Base-by-base conservation (phyloP, 768 basidiomycete genomes). In the Naganishia onofrii region DNA sequence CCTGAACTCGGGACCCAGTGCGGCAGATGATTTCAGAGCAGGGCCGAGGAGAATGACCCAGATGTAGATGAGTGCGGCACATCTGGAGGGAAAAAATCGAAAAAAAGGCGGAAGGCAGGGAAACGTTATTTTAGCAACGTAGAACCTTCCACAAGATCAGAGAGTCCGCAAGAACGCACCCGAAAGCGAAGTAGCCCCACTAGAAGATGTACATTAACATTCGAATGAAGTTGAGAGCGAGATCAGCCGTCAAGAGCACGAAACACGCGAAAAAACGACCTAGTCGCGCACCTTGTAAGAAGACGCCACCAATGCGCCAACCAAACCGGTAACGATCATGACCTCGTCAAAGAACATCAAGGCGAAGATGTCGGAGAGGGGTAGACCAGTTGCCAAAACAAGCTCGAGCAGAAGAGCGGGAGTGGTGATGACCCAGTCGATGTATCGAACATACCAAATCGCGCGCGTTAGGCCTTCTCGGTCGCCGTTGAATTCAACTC, bases 341-440 rank as follows among this genome's bases (percentile, higher is more conserved):
- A 84, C 83, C 76, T 84, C 75, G 67, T 83, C 80, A 75, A 87
- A 83, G 81, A 85, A 85, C 73, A 83, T 72, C 38, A 83, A 75
- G 48, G 82, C 73, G 74, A 87, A 81, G 72, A 86, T 84, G 71
- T 85, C 83, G 46, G 83, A 83, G 3, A 85, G 80, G 2, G 86
- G 81, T 53, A 86, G 76, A 19, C 82, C 84, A 31, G 86, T 85
- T 8, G 83, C 79, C 64, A 85, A 79, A 19, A 86, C 75, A 44
- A 87, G 73, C 32, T 80, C 75, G 54, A 87, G 82, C 4, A 88
- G 79, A 15, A 87, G 75, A 12, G 85, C 73, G 0, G 87, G 87
- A 7, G 85, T 85, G 57, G 84, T 86, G 82, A 86, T 85, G 68
- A 85, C 83, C 85, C 85, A 86, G 67, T 85, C 68, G 74, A 86